Evolutionary conservation across 208 protist species (phyloP), one percentile per base, ranked within the genome.

Genomic region (Acanthamoeba sp.): DNA sequence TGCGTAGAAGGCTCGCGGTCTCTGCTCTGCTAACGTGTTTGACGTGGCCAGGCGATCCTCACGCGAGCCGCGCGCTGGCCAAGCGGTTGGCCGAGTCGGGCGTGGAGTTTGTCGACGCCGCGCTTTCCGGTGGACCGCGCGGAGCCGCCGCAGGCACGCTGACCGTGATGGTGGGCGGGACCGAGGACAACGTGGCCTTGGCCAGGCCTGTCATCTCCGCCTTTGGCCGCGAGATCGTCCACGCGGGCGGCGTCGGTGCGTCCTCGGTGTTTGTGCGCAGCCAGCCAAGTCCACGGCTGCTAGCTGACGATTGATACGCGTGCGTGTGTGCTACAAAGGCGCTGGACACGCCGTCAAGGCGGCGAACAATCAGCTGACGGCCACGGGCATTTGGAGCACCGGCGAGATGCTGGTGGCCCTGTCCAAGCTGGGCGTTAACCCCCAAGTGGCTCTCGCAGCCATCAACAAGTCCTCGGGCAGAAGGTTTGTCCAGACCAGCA

Each of bases 361-460:
- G 14, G 64, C 64, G 27, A 93, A 93, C 36, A 93, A 93, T 27
- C 42, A 71, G n/a, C 88, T 93, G 22, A 36, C 52, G 88, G 88
- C 88, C 14, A 80, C 64, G 36, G 50, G 18, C 24, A 78, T 93
- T 7, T 78, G 52, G 88, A 78, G 64, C 16, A 59, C 40, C 22
- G 88, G 88, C 40, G 88, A 93, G 66, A 78, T 78, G 55, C 62
- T 93, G 24, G 40, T 50, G 4, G 12, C 59, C n/a, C 29, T 93
- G 88, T 55, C 88, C 42, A 93, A 93, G 88, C 55, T 93, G 22
- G 88, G 88, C 22, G 88, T 93, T 14, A 62, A 93, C 88, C 88
- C 88, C 16, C 38, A 2, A 0, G 88, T 93, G 4, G 88, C 88
- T 20, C 50, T 93, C 6, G 38, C 24, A 5, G 88, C 88, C 40